Conservation (phyloP, 106 monocot genomes). For the Dendrobium nobile region DNA sequence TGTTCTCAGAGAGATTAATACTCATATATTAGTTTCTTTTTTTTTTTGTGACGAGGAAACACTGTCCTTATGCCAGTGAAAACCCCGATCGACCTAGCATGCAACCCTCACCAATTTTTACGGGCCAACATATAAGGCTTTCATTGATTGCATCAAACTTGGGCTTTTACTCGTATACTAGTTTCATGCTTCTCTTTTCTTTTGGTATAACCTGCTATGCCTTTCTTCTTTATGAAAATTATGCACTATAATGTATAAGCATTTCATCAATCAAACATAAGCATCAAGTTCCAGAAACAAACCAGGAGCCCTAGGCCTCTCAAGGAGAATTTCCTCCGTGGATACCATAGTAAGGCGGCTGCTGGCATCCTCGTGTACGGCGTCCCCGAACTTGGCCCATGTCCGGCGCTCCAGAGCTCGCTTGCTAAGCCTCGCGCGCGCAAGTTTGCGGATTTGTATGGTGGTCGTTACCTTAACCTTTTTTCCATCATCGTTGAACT, state of each 20-base stretch:
- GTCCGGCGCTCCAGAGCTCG: constrained; percentile 70
- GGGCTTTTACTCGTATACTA: no score
- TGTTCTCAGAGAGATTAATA: no score
- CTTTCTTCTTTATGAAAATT: no score
- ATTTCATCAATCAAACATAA: background rate
- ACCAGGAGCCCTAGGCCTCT: constrained; percentile 75
- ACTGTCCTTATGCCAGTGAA: no score
- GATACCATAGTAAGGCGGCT: constrained; percentile 83
- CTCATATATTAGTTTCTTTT: no score
- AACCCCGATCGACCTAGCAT: no score
- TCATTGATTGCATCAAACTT: no score
- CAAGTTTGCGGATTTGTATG: constrained; percentile 59
- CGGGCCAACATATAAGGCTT: no score
- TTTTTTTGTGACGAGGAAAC: no score
- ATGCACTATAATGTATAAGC: background rate
- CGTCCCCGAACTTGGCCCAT: constrained; percentile 91
- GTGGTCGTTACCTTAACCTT: constrained; percentile 79
- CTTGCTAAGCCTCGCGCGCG: constrained; percentile 74
- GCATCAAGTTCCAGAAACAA: constrained; percentile 2
- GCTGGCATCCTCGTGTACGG: constrained; percentile 54
- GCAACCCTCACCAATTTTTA: no score
- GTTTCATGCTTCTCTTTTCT: no score
- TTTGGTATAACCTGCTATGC: no score
- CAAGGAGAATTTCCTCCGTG: constrained; percentile 86
- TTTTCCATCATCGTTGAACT: constrained; percentile 69